These are phyloP conservation scores for Xylariaceae sp. DNA, from an alignment of 2,329 filamentous ascomycete species.

Conservation along the genomic window DNA sequence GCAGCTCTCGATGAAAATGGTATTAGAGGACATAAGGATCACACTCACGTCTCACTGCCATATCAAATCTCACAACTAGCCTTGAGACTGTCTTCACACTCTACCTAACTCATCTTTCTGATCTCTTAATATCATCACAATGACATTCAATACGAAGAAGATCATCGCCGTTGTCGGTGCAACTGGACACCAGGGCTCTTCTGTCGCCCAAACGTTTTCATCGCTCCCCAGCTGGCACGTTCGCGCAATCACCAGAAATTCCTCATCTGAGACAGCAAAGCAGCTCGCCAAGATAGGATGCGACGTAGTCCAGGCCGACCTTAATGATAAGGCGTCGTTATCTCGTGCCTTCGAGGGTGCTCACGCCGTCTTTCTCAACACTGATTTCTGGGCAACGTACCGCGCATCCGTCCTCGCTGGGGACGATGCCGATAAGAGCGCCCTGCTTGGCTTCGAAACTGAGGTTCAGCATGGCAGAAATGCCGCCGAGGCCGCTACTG, in stretches of 20 bases:
- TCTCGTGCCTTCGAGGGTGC: constrained; percentile 27
- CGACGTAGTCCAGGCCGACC: constrained; percentile 28
- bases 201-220: constrained; percentile 29
- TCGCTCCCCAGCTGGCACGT: constrained; percentile 27
- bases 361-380: constrained; percentile 35
- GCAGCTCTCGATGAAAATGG: neutral
- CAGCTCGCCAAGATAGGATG: constrained; percentile 26
- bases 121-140: neutral
- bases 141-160: constrained; percentile 20
- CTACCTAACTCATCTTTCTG: neutral
- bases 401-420: constrained; percentile 13
- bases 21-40: neutral
- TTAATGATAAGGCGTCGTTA: constrained; percentile 20
- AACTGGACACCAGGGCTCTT: constrained; percentile 34
- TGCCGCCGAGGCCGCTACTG: constrained; percentile 37
- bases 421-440: constrained; percentile 10
- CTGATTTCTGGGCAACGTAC: constrained; percentile 30
- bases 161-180: constrained; percentile 32
- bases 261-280: constrained; percentile 20
- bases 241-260: constrained; percentile 28
- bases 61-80: neutral
- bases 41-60: neutral
- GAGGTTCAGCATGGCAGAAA: constrained; percentile 38
- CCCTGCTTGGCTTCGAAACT: constrained; percentile 14
- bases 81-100: neutral